Base-by-base conservation (phyloP, 306 rosid species). In the Malus domestica region DNA sequence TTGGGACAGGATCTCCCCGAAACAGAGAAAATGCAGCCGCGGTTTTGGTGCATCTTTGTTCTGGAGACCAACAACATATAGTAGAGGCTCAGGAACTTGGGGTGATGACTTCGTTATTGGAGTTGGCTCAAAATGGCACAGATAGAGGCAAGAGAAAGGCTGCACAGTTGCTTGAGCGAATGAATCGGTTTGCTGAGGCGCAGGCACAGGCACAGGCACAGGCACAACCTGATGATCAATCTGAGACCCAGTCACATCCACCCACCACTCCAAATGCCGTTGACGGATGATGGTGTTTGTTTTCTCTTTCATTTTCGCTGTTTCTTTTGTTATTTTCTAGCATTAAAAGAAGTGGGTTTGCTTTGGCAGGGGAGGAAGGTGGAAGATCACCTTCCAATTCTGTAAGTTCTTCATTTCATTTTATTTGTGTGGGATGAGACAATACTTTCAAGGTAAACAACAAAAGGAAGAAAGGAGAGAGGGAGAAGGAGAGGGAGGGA, bases 121-220 rank as follows among this genome's bases (percentile, higher is more conserved):
- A 96, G 49, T 81, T 96, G 88, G 88, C 96, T 44, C 97, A 85
- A 72, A 90, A 77, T 76, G 99, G 99, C 52, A 96, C 99, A 0
- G 98, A 96, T 32, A 86, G 99, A 77, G 99, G 97, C 59, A 96
- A 96, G 83, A 86, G 99, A 83, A 96, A 96, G 86, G 99, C 99
- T 42, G 78, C 85, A 13, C 98, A 90, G 78, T 80, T 96, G 82
- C 84, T 96, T 4, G 99, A 96, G 78, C 93, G 96, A 33, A 83
- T 96, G 84, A 83, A 67, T 80, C 82, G 98, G 85, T 85, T 89
- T 79, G 69, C 82, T 20, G 97, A 90, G 29, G 29, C 29, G 2
- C 29, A 27, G 29, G 29, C 29, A 2, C 29, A 71, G 70, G 86
- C 76, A 10, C 86, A 89, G 74, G 83, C 84, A 58, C 86, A 77